Evolutionary conservation across 176 grass and related monocot species (phyloP).

Genomic region (Lolium multiflorum): DNA sequence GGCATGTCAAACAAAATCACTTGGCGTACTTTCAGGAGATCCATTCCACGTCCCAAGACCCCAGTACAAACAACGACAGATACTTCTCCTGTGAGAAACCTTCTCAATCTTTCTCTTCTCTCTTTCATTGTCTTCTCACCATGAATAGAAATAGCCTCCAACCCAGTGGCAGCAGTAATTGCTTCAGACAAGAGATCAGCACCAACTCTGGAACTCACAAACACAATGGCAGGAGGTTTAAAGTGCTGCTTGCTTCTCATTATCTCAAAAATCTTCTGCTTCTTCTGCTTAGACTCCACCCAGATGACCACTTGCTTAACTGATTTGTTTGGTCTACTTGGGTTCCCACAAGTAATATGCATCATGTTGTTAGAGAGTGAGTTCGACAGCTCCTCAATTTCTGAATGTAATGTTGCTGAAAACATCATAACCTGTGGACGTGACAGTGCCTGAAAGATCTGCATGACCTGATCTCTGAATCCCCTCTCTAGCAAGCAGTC

Average conservation of each 20-base stretch:
- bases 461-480: slow-evolving; percentile 83
- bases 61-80: slow-evolving; percentile 77
- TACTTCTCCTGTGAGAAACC: slow-evolving; percentile 80
- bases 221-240: slow-evolving; percentile 79
- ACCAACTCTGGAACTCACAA: slow-evolving; percentile 86
- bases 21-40: slow-evolving; percentile 80
- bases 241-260: slow-evolving; percentile 80
- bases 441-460: slow-evolving; percentile 77
- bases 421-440: slow-evolving; percentile 90
- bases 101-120: slow-evolving; percentile 85
- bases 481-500: slow-evolving; percentile 81
- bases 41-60: slow-evolving; percentile 83
- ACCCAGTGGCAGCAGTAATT: slow-evolving; percentile 74
- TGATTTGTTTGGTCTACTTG: slow-evolving; percentile 72
- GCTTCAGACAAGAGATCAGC: slow-evolving; percentile 87
- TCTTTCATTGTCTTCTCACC: slow-evolving; percentile 91
- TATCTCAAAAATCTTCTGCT: slow-evolving; percentile 95
- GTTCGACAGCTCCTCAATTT: slow-evolving; percentile 69
- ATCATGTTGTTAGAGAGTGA: slow-evolving; percentile 71
- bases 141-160: slow-evolving; percentile 83
- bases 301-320: slow-evolving; percentile 89
- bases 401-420: slow-evolving; percentile 73
- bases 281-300: slow-evolving; percentile 95
- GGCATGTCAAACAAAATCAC: slow-evolving; percentile 96
- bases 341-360: slow-evolving; percentile 67